These are phyloP conservation scores for Ramaria rubella DNA, from an alignment of 768 basidiomycete genomes.

Conservation along the genomic window DNA sequence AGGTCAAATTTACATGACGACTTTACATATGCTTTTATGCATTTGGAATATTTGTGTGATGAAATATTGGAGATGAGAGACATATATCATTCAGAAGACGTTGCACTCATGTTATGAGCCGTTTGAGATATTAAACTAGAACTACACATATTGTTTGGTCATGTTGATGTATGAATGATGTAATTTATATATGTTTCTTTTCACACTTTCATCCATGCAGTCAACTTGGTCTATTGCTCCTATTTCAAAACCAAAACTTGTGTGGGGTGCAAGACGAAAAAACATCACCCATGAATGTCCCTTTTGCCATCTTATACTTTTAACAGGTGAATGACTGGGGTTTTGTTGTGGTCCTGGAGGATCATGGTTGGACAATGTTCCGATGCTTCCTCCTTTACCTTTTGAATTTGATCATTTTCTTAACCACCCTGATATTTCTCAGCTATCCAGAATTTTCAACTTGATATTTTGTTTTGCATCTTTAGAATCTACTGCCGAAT, in stretches of 20 bases:
- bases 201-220: too few species aligned
- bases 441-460: slow-evolving; percentile 23
- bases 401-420: slow-evolving; percentile 22
- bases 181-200: too few species aligned
- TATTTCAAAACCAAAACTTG: neutral
- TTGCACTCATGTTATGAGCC: too few species aligned
- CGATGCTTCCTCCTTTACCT: slow-evolving; percentile 19
- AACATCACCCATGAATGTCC: neutral
- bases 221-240: neutral
- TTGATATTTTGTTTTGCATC: slow-evolving; percentile 28
- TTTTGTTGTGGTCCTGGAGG: slow-evolving; percentile 30
- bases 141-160: too few species aligned
- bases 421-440: slow-evolving; percentile 22
- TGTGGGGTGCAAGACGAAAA: neutral
- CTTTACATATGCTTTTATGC: too few species aligned
- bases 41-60: too few species aligned
- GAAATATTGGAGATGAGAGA: too few species aligned
- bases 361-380: slow-evolving; percentile 15
- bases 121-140: too few species aligned
- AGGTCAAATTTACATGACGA: too few species aligned
- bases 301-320: slow-evolving; percentile 18
- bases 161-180: too few species aligned
- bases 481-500: slow-evolving; percentile 21
- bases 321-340: slow-evolving; percentile 26
- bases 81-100: too few species aligned